These are phyloP conservation scores for Cicer chorassanicum DNA, from an alignment of 306 rosid genomes.

Conservation along the genomic window DNA sequence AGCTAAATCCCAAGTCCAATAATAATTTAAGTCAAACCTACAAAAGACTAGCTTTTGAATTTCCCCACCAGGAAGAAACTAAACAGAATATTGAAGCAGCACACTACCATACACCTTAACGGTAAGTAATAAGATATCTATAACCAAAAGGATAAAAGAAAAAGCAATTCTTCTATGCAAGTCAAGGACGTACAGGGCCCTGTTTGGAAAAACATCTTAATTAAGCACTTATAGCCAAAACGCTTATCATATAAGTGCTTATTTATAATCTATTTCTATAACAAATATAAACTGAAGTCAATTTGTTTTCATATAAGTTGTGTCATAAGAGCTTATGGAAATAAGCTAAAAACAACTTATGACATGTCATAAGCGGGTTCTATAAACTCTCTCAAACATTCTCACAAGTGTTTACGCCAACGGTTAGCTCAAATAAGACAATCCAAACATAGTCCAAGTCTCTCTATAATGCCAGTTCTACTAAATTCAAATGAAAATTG, in stretches of 20 bases:
- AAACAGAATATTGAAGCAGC: conserved; percentile 16
- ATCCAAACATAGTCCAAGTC: neutral
- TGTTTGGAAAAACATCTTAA: no score
- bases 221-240: no score
- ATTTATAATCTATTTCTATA: no score
- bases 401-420: no score
- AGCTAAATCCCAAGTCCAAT: conserved; percentile 11
- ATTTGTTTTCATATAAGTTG: no score
- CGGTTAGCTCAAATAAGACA: no score
- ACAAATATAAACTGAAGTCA: no score
- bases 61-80: conserved; percentile 27
- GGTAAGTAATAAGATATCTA: conserved; percentile 26
- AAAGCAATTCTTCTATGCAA: neutral
- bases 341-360: no score
- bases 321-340: no score
- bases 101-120: conserved; percentile 22
- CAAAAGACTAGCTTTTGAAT: conserved; percentile 29
- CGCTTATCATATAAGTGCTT: no score
- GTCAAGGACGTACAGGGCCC: neutral
- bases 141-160: conserved; percentile 5
- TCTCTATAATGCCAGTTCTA: conserved; percentile 10
- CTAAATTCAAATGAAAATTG: conserved; percentile 36
- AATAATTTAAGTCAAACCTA: conserved; percentile 22
- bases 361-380: no score
- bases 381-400: no score